These are phyloP conservation scores for Aspergillus vadensis DNA, from an alignment of 2,329 filamentous ascomycete genomes.

Conservation along the genomic window DNA sequence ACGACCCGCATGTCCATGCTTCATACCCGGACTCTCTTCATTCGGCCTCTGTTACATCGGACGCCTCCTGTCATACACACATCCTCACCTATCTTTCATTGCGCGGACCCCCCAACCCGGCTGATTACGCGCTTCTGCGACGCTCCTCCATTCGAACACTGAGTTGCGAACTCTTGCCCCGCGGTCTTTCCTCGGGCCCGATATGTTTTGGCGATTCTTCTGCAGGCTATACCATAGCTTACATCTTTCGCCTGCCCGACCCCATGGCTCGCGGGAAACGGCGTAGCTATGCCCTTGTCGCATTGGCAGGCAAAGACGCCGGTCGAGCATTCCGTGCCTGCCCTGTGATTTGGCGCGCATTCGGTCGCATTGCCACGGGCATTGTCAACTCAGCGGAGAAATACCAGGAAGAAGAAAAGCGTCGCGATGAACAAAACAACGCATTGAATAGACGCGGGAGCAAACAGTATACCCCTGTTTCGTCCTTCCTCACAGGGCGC, in stretches of 20 bases:
- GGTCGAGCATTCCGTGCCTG: conserved; percentile 50
- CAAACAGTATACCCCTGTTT: conserved; percentile 57
- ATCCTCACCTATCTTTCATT: conserved; percentile 61
- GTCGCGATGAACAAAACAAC: conserved; percentile 41
- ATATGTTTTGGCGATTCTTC: conserved; percentile 59
- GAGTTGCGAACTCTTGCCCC: conserved; percentile 59
- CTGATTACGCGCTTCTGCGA: conserved; percentile 57
- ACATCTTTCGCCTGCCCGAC: conserved; percentile 61
- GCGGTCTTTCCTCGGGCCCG: conserved; percentile 59
- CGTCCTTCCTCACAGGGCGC: conserved; percentile 60
- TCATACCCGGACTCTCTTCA: conserved; percentile 44
- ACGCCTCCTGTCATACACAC: conserved; percentile 55
- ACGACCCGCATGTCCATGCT: conserved; percentile 38
- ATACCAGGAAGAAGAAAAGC: conserved; percentile 48
- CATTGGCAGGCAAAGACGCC: conserved; percentile 57
- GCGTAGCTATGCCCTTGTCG: conserved; percentile 60
- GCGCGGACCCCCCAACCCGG: conserved; percentile 56
- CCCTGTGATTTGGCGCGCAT: conserved; percentile 55
- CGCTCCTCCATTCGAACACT: conserved; percentile 61
- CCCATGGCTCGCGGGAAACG: conserved; percentile 59
- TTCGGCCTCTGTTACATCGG: conserved; percentile 47
- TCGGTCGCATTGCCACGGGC: conserved; percentile 56
- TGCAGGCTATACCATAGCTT: conserved; percentile 61
- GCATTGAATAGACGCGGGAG: conserved; percentile 28
- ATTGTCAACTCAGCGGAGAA: conserved; percentile 52